Evolutionary conservation across 2,329 filamentous ascomycete genomes (phyloP).

Genomic region (Talaromyces marneffei): DNA sequence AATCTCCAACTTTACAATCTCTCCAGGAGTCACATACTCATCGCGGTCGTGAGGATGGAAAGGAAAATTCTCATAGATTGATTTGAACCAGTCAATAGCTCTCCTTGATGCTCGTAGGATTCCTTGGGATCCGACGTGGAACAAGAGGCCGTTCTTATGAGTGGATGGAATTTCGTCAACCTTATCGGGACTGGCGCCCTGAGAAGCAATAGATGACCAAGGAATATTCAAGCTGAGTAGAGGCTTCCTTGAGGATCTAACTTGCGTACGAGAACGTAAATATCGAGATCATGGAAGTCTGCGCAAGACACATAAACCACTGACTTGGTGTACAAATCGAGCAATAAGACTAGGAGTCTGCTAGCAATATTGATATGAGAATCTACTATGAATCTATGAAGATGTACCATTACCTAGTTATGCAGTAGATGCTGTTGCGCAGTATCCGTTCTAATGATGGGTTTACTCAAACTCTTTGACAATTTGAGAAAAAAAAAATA

Average conservation of each 20-base stretch:
- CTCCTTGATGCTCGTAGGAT: slow-evolving; percentile 42
- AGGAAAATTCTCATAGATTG: slow-evolving; percentile 24
- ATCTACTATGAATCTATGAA: not conserved
- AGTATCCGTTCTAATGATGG: not conserved
- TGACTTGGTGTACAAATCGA: slow-evolving; percentile 29
- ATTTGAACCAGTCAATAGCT: slow-evolving; percentile 24
- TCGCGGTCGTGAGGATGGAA: slow-evolving; percentile 36
- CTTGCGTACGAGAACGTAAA: slow-evolving; percentile 43
- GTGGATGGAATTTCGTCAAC: not conserved
- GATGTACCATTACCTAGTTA: no score
- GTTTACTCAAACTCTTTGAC: not conserved
- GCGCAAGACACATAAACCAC: slow-evolving; percentile 40
- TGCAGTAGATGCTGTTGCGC: not conserved
- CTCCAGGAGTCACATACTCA: slow-evolving; percentile 36
- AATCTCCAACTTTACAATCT: slow-evolving; percentile 41
- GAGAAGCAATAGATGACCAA: slow-evolving; percentile 16
- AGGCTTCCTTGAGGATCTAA: slow-evolving; percentile 36
- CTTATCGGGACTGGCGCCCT: not conserved
- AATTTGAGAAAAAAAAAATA: not conserved
- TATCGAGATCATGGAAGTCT: slow-evolving; percentile 39
- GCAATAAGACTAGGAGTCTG: not conserved
- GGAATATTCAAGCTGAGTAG: slow-evolving; percentile 42
- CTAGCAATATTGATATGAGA: not conserved
- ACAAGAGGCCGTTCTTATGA: not conserved
- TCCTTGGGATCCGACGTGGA: slow-evolving; percentile 18